These are phyloP conservation scores for Nicotiana noctiflora DNA, from an alignment of 257 asterid species.

Conservation along the genomic window DNA sequence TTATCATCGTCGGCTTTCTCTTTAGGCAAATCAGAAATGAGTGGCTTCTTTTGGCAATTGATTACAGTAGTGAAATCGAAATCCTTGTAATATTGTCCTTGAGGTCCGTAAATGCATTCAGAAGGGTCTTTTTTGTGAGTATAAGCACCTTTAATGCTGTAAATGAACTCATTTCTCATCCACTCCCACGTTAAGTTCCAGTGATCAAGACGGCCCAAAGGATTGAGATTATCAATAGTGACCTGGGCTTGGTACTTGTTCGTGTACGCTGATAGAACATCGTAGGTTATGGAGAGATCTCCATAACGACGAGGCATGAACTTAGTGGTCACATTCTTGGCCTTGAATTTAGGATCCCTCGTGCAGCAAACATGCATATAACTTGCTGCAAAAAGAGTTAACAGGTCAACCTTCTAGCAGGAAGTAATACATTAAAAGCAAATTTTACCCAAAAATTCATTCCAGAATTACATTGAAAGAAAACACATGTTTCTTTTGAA, in stretches of 20 bases:
- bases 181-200: slow-evolving; percentile 97
- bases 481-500: neutral
- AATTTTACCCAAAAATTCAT: neutral
- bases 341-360: slow-evolving; percentile 68
- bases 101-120: slow-evolving; percentile 78
- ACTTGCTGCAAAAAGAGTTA: slow-evolving; percentile 32
- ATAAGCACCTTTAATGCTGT: slow-evolving; percentile 72
- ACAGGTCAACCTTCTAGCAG: neutral
- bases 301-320: slow-evolving; percentile 48
- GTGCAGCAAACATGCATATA: slow-evolving; percentile 63
- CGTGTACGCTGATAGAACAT: slow-evolving; percentile 52
- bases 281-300: slow-evolving; percentile 72
- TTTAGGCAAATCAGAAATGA: slow-evolving; percentile 68
- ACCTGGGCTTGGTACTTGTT: slow-evolving; percentile 72
- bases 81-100: slow-evolving; percentile 61
- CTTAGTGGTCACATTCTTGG: slow-evolving; percentile 34
- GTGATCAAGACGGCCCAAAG: slow-evolving; percentile 83
- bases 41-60: slow-evolving; percentile 63
- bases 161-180: slow-evolving; percentile 92
- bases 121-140: slow-evolving; percentile 65
- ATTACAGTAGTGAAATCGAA: slow-evolving; percentile 69
- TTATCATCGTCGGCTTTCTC: slow-evolving; percentile 57
- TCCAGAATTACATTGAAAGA: neutral
- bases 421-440: neutral
- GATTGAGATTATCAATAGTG: slow-evolving; percentile 74